These are phyloP conservation scores for Heliocybe sulcata DNA, from an alignment of 1,284 basidiomycete species.

Conservation along the genomic window DNA sequence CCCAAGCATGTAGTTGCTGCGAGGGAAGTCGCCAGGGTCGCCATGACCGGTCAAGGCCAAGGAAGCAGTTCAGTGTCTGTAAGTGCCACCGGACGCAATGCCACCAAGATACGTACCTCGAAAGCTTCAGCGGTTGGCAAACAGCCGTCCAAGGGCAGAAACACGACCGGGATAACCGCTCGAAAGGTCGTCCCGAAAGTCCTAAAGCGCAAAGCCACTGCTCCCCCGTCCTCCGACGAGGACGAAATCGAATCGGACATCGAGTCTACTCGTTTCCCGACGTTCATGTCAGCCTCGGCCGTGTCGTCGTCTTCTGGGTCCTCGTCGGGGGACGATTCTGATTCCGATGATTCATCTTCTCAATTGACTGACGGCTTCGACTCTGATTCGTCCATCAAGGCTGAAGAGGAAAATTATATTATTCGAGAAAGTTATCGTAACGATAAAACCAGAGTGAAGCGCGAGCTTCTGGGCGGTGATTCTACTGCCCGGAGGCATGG, in stretches of 20 bases:
- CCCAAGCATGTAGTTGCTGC: conserved; percentile 32
- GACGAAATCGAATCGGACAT: conserved; percentile 27
- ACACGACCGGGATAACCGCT: conserved; percentile 30
- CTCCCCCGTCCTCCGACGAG: conserved; percentile 20
- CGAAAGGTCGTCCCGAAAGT: conserved; percentile 8
- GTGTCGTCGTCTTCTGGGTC: conserved; percentile 23
- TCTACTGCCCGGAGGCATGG: conserved; percentile 28
- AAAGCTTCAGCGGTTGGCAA: conserved; percentile 18
- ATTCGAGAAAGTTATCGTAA: conserved; percentile 30
- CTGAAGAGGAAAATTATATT: conserved; percentile 58
- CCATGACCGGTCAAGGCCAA: conserved; percentile 8
- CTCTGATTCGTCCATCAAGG: conserved; percentile 29
- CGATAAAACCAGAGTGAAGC: conserved; percentile 41
- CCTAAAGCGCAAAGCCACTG: conserved; percentile 23
- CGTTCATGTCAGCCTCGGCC: conserved; percentile 59
- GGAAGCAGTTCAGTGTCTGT: not conserved
- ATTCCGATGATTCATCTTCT: conserved; percentile 14
- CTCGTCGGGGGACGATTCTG: conserved; percentile 16
- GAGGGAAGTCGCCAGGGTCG: conserved; percentile 18
- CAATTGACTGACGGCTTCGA: conserved; percentile 8
- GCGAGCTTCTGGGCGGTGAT: conserved; percentile 49
- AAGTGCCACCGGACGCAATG: not conserved
- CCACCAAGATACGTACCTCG: not conserved
- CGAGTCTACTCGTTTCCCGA: conserved; percentile 40
- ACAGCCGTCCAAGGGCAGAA: conserved; percentile 29